These are phyloP conservation scores for Coemansia sp. DNA, from an alignment of 192 early-diverging fungal genomes.

Conservation along the genomic window DNA sequence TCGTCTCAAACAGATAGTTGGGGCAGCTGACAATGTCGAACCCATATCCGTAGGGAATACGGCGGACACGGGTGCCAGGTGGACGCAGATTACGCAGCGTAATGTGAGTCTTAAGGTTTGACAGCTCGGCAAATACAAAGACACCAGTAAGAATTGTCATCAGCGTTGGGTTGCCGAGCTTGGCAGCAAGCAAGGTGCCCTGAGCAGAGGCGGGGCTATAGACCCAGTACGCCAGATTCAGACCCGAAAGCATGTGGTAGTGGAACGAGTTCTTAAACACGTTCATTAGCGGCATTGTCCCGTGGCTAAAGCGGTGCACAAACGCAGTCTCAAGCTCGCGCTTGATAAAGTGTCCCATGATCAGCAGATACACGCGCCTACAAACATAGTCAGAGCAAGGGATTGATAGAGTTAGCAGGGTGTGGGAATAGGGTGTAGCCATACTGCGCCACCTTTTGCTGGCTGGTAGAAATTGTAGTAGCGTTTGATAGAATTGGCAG, in stretches of 20 bases:
- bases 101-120: conserved; percentile 80
- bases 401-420: too few species aligned
- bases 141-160: conserved; percentile 30
- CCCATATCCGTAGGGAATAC: conserved; percentile 89
- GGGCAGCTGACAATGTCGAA: conserved; percentile 87
- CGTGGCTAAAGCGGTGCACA: conserved; percentile 90
- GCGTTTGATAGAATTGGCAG: not conserved
- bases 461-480: not conserved
- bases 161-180: conserved; percentile 44
- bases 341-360: conserved; percentile 87
- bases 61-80: conserved; percentile 76
- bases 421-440: too few species aligned
- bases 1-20: conserved; percentile 90
- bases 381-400: not conserved
- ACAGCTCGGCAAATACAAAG: conserved; percentile 67
- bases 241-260: conserved; percentile 85
- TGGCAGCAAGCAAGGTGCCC: conserved; percentile 32
- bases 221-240: conserved; percentile 82
- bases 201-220: conserved; percentile 77
- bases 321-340: conserved; percentile 90
- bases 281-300: conserved; percentile 93
- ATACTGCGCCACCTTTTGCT: not conserved
- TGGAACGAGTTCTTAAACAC: conserved; percentile 94
- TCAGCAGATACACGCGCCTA: conserved; percentile 65
- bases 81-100: conserved; percentile 91